phyloP scores from a whole-genome alignment of 371 early-diverging fungal genomes.

The Mucor velutinosus region DNA sequence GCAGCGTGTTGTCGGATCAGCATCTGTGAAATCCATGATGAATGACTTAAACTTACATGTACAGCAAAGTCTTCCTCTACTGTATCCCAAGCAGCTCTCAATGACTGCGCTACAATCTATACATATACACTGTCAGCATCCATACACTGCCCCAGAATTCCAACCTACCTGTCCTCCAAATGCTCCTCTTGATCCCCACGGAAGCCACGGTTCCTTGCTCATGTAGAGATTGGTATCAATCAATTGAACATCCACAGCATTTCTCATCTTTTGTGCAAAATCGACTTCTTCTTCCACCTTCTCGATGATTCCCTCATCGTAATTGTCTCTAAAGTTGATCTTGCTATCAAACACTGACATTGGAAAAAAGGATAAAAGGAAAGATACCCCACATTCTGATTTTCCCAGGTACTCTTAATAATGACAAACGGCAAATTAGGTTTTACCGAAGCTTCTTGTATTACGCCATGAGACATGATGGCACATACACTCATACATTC shows the following conservation, averaged over 20 bases:
- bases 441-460: background rate
- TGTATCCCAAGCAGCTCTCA: slow-evolving; percentile 80
- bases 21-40: background rate
- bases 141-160: background rate
- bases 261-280: slow-evolving; percentile 12
- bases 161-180: slow-evolving; percentile 65
- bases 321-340: background rate
- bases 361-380: background rate
- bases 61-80: slow-evolving; percentile 67
- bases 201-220: slow-evolving; percentile 77
- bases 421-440: background rate
- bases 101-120: slow-evolving; percentile 80
- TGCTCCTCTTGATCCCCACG: slow-evolving; percentile 80
- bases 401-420: background rate
- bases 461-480: background rate
- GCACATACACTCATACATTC: background rate
- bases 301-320: background rate
- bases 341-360: background rate
- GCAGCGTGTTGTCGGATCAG: background rate
- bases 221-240: slow-evolving; percentile 74
- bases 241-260: slow-evolving; percentile 22
- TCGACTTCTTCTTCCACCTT: background rate
- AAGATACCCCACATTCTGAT: background rate
- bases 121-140: background rate
- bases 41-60: slow-evolving; percentile 48